Base-by-base conservation (phyloP, 148 eudicot species). In the Persicaria maculosa region DNA sequence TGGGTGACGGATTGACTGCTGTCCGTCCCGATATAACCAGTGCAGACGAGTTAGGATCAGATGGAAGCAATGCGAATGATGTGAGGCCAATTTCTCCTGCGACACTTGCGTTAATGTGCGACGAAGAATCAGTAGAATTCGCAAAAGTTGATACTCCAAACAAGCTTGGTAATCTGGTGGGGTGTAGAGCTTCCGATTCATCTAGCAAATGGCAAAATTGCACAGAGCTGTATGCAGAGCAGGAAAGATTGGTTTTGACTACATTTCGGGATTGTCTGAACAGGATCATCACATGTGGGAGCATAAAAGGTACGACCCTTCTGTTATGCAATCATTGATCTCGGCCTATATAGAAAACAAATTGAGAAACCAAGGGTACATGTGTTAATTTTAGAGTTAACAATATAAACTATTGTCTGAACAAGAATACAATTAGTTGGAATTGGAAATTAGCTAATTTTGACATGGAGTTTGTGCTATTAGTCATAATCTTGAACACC, bases 71-170 rank as follows among this genome's bases (percentile, higher is more conserved):
- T 75, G 40, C 19, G 31, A 76, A 78, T 36, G 74, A 78, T 69
- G 78, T 46, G 59, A 75, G 86, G 76, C 88, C 88, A 81, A 74
- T 81, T 75, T 89, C 97, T 78, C 93, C 93, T 43, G 84, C 84
- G 69, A 89, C 97, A 25, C 79, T 87, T 74, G 88, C 89, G 46
- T 76, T 91, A 72, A 77, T 89, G 88, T 89, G 97, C 73, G 85
- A 89, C 72, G 93, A 91, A 80, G 83, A 85, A 80, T 84, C 80
- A 45, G 61, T 82, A 44, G 62, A 57, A 58, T 80, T 86, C 57
- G 54, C 79, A 78, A 79, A 80, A 73, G 80, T 74, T 71, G 81
- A 72, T 44, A 67, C 82, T 80, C 74, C 70, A 40, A 76, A 46
- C 72, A 20, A 57, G 77, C 71, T 43, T 9, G 54, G 46, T 40